Evolutionary conservation across 352 stramenopile species (phyloP).

Genomic region (Phytophthora ramorum): DNA sequence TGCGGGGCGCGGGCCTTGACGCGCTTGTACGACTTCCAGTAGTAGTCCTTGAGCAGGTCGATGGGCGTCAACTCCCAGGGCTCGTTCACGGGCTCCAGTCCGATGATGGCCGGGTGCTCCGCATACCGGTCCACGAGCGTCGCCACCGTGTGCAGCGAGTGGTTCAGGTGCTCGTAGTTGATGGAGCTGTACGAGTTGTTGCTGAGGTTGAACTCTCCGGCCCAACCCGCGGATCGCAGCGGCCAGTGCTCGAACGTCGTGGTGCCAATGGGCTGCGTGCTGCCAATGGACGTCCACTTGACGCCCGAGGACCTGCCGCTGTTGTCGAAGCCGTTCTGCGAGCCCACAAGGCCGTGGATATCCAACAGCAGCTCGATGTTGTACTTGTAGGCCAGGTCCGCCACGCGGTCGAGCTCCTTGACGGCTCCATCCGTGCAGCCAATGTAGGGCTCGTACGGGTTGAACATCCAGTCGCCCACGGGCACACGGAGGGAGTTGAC

Average conservation of each 20-base stretch:
- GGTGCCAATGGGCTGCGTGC: conserved; percentile 30
- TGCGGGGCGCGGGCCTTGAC: conserved; percentile 91
- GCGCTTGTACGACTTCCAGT: conserved; percentile 96
- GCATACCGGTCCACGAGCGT: conserved; percentile 89
- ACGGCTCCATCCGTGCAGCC: conserved; percentile 93
- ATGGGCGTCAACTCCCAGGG: conserved; percentile 95
- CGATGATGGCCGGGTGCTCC: conserved; percentile 89
- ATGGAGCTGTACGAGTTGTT: conserved; percentile 89
- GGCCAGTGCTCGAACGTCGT: conserved; percentile 80
- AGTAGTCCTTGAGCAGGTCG: conserved; percentile 93
- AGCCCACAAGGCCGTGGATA: conserved; percentile 92
- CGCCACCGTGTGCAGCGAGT: conserved; percentile 89
- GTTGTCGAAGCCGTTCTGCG: conserved; percentile 97
- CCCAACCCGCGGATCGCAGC: conserved; percentile 91
- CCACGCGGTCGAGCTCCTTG: conserved; percentile 92
- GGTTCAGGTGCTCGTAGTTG: conserved; percentile 92
- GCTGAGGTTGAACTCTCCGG: conserved; percentile 88
- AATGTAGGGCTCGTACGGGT: conserved; percentile 91
- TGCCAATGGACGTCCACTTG: conserved; percentile 39
- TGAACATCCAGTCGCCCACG: conserved; percentile 40
- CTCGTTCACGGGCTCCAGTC: conserved; percentile 95
- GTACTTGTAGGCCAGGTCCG: conserved; percentile 88
- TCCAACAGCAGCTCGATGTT: conserved; percentile 92
- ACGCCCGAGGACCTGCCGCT: conserved; percentile 61
- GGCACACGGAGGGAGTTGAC: conserved; percentile 33